Conservation (phyloP, 192 early-diverging fungal genomes). For the Rhizophlyctis rosea region DNA sequence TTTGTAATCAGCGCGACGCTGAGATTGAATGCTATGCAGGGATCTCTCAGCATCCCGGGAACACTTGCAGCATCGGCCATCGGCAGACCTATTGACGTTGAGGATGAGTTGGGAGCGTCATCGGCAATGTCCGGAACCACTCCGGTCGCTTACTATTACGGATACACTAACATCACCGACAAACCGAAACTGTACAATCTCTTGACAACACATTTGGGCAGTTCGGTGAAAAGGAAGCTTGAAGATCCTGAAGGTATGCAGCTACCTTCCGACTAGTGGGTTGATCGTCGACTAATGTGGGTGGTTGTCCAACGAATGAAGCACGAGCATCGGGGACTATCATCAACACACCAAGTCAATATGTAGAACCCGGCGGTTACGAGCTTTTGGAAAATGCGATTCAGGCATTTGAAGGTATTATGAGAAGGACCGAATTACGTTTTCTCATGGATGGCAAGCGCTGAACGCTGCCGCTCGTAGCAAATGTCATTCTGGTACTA, state of each 20-base stretch:
- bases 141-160: conserved; percentile 90
- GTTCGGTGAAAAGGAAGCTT: conserved; percentile 60
- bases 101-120: conserved; percentile 74
- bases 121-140: conserved; percentile 65
- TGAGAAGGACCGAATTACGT: background rate
- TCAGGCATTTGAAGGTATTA: conserved; percentile 59
- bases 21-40: conserved; percentile 32
- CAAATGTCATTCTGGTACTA: conserved; percentile 82
- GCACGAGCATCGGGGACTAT: conserved; percentile 71
- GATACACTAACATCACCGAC: conserved; percentile 68
- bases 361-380: conserved; percentile 72
- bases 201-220: conserved; percentile 61
- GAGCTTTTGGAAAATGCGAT: conserved; percentile 74
- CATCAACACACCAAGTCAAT: conserved; percentile 81
- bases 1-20: background rate
- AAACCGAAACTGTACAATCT: conserved; percentile 80
- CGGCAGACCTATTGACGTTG: conserved; percentile 74
- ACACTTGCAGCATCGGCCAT: conserved; percentile 77
- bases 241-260: background rate
- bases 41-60: conserved; percentile 81
- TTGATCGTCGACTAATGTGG: background rate
- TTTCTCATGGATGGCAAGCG: background rate
- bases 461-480: conserved; percentile 24
- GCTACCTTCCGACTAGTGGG: background rate
- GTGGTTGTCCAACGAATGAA: conserved; percentile 17